Evolutionary conservation across 2,329 filamentous ascomycete species (phyloP).

Genomic region (Colletotrichum liaoningense): DNA sequence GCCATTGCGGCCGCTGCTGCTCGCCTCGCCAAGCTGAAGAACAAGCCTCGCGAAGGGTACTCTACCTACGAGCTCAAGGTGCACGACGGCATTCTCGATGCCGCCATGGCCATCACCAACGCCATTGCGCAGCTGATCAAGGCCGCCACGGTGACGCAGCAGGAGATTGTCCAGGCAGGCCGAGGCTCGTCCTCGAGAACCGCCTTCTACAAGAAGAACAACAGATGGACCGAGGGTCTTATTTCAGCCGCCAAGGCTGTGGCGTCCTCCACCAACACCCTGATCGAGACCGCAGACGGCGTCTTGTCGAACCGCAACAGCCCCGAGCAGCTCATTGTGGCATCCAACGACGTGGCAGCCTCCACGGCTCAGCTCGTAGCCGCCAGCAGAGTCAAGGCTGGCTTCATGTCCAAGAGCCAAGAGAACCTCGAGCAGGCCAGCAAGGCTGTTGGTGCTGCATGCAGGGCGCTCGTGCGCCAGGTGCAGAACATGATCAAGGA

Average conservation of each 20-base stretch:
- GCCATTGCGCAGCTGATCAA: constrained; percentile 96
- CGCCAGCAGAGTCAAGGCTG: constrained; percentile 94
- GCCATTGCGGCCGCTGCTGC: constrained; percentile 94
- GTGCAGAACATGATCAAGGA: constrained; percentile 95
- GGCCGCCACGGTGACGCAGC: constrained; percentile 90
- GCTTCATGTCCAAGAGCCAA: constrained; percentile 97
- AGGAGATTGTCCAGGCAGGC: constrained; percentile 96
- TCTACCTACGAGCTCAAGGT: constrained; percentile 97
- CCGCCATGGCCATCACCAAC: constrained; percentile 91
- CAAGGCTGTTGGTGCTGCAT: constrained; percentile 92
- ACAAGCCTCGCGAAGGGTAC: constrained; percentile 95
- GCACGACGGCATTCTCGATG: constrained; percentile 93
- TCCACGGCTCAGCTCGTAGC: constrained; percentile 97
- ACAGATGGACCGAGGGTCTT: constrained; percentile 97
- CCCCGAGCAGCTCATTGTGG: constrained; percentile 96
- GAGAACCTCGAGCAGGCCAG: constrained; percentile 90
- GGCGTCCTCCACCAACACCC: constrained; percentile 89
- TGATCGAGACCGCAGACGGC: constrained; percentile 98
- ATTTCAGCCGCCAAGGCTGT: constrained; percentile 98
- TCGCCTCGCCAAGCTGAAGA: constrained; percentile 90
- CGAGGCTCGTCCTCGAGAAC: constrained; percentile 87
- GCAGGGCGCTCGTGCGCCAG: constrained; percentile 87
- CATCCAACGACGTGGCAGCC: constrained; percentile 95
- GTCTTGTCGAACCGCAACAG: constrained; percentile 93
- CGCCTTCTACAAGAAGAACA: constrained; percentile 99